These are phyloP conservation scores for Lecanosticta acicola DNA, from an alignment of 2,329 filamentous ascomycete genomes.

Conservation along the genomic window DNA sequence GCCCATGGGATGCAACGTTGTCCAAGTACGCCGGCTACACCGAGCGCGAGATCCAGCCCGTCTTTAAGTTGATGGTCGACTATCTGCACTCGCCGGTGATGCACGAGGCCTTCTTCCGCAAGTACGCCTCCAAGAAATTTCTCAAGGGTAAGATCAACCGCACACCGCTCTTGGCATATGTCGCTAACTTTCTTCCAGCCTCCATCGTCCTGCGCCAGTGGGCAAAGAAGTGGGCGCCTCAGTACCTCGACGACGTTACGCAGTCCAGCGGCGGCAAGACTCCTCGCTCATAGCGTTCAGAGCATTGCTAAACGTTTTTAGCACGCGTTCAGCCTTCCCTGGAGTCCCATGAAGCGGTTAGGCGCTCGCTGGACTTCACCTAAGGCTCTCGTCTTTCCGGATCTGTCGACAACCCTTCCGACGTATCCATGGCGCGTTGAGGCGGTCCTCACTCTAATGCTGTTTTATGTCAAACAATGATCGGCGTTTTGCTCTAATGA, in stretches of 20 bases:
- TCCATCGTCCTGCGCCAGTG: constrained; percentile 88
- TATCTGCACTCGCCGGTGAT: constrained; percentile 85
- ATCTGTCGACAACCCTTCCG: constrained; percentile 10
- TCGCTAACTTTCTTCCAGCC: constrained; percentile 49
- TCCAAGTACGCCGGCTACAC: constrained; percentile 88
- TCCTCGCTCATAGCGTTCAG: constrained; percentile 26
- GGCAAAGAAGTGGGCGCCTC: constrained; percentile 59
- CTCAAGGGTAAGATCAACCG: constrained; percentile 69
- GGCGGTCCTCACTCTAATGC: neutral
- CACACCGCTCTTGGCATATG: constrained; percentile 9
- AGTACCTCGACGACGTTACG: constrained; percentile 29
- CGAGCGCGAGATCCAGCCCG: constrained; percentile 86
- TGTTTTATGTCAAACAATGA: constrained; percentile 2
- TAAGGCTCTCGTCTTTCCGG: constrained; percentile 6
- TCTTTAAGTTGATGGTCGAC: constrained; percentile 91
- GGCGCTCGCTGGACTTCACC: constrained; percentile 15
- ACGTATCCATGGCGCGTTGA: constrained; percentile 14
- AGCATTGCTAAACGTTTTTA: constrained; percentile 15
- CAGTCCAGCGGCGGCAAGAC: constrained; percentile 29
- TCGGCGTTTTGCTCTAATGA: constrained; percentile 18
- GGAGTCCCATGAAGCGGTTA: constrained; percentile 7
- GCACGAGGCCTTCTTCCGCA: constrained; percentile 99
- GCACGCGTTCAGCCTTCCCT: constrained; percentile 6
- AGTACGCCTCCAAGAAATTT: constrained; percentile 99
- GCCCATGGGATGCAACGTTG: constrained; percentile 85